Conservation (phyloP, 2,329 filamentous ascomycete genomes). For the Acarospora socialis region DNA sequence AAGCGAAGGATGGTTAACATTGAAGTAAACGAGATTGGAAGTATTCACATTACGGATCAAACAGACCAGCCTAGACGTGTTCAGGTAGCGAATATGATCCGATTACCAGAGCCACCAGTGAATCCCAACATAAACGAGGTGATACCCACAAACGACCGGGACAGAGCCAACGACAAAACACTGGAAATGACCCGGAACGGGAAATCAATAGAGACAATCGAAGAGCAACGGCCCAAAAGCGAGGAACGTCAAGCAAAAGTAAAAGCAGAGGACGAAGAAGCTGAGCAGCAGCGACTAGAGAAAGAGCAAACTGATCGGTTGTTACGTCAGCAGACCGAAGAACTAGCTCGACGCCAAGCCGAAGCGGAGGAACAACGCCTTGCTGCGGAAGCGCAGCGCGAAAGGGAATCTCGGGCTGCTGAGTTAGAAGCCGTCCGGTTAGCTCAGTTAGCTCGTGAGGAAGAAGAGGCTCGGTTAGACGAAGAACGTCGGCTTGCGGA, state of each 20-base stretch:
- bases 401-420: slow-evolving; percentile 8
- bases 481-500: slow-evolving; percentile 29
- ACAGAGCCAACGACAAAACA: slow-evolving; percentile 19
- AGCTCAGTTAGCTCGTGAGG: slow-evolving; percentile 24
- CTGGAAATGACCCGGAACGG: not conserved
- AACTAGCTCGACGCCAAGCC: slow-evolving; percentile 10
- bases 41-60: no score
- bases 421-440: slow-evolving; percentile 9
- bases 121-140: no score
- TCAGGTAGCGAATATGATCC: no score
- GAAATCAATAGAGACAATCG: not conserved
- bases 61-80: no score
- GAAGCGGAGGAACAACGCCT: slow-evolving; percentile 10
- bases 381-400: slow-evolving; percentile 11
- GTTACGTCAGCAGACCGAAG: slow-evolving; percentile 1
- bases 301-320: slow-evolving; percentile 3
- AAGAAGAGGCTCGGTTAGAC: slow-evolving; percentile 24
- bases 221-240: slow-evolving; percentile 4
- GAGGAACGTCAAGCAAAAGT: slow-evolving; percentile 5
- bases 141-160: no score
- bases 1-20: no score
- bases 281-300: slow-evolving; percentile 8
- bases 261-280: slow-evolving; percentile 8
- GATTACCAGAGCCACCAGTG: no score
- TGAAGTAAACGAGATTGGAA: no score